Conservation (phyloP, 2,329 filamentous ascomycete species). For the Reticulascus tulasneorum region DNA sequence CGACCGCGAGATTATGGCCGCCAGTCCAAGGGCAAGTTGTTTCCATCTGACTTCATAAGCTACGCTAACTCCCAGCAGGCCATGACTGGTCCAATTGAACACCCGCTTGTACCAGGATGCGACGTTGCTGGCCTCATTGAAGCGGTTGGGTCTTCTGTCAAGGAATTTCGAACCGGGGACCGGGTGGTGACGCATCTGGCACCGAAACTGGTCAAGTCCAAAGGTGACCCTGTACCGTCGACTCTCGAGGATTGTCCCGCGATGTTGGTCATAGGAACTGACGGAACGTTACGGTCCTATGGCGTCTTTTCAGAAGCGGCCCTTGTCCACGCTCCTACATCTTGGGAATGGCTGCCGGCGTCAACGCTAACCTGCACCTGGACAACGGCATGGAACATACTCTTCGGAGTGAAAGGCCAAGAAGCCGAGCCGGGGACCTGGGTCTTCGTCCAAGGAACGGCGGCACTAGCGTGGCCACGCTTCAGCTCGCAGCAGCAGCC, state of each 20-base stretch:
- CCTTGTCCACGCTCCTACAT: constrained; percentile 48
- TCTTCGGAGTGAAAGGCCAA: constrained; percentile 41
- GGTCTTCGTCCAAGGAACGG: constrained; percentile 36
- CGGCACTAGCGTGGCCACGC: constrained; percentile 31
- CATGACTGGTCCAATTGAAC: constrained; percentile 18
- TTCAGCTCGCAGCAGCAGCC: constrained; percentile 41
- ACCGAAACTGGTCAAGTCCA: constrained; percentile 8
- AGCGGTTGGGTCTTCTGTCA: constrained; percentile 50
- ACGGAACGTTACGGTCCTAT: constrained; percentile 56
- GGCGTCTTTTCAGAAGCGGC: constrained; percentile 54
- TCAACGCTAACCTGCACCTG: constrained; percentile 45
- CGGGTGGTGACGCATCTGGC: constrained; percentile 49
- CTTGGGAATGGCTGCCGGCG: constrained; percentile 32
- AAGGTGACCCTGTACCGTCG: constrained; percentile 20
- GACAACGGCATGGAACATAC: constrained; percentile 47
- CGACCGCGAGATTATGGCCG: constrained; percentile 44
- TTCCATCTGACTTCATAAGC: background rate
- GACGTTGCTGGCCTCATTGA: constrained; percentile 40
- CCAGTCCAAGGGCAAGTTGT: constrained; percentile 22
- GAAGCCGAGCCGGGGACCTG: constrained; percentile 31
- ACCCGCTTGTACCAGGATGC: constrained; percentile 26
- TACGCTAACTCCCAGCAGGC: no score
- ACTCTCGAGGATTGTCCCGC: background rate
- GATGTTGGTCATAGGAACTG: constrained; percentile 27
- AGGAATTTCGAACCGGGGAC: constrained; percentile 44